phyloP scores from a whole-genome alignment of 2,329 filamentous ascomycete genomes.

The Talaromyces funiculosus region DNA sequence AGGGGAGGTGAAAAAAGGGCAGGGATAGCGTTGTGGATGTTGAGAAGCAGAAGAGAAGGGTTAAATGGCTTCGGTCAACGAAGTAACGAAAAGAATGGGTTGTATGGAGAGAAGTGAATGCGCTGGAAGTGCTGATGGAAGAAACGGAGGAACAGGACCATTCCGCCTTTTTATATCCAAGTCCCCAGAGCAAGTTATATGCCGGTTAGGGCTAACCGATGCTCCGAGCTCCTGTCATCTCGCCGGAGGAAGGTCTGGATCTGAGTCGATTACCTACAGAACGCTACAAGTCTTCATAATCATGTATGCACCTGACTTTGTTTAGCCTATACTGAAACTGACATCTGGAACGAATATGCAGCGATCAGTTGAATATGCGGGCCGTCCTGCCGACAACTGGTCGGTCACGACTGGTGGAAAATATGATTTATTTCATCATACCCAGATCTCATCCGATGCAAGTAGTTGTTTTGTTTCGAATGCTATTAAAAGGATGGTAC shows the following conservation, averaged over 20 bases:
- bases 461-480: not conserved
- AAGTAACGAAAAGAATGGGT: not conserved
- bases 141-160: not conserved
- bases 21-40: not conserved
- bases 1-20: not conserved
- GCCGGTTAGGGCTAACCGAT: not conserved
- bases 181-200: not conserved
- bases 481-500: not conserved
- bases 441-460: not conserved
- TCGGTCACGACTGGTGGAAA: not conserved
- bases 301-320: not conserved
- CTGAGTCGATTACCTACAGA: not conserved
- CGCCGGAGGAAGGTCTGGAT: not conserved
- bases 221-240: constrained; percentile 9
- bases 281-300: not conserved
- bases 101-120: not conserved
- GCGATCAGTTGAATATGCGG: not conserved
- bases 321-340: not conserved
- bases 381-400: not conserved
- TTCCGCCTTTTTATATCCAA: not conserved
- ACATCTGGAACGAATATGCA: not conserved
- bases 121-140: not conserved
- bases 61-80: constrained; percentile 1
- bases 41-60: not conserved
- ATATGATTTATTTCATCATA: not conserved